Conservation (phyloP, 495 filamentous ascomycete genomes). For the Penicillium lagena region DNA sequence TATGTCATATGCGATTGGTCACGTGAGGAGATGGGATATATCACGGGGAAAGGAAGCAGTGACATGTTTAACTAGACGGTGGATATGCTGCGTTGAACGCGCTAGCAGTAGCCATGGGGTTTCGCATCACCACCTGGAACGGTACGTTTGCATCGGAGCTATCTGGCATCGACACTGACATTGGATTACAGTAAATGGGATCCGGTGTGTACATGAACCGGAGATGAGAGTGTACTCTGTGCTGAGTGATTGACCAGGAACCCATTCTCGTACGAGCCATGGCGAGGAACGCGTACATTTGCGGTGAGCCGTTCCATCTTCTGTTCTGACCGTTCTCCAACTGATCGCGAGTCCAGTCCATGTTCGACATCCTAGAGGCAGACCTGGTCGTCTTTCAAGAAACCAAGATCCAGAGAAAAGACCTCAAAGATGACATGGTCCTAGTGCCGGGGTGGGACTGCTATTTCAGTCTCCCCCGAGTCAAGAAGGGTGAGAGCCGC, state of each 20-base stretch:
- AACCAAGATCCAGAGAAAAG: conserved; percentile 92
- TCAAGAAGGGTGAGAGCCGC: conserved; percentile 68
- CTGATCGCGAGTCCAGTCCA: conserved; percentile 44
- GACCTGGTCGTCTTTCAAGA: conserved; percentile 96
- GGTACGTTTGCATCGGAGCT: conserved; percentile 38
- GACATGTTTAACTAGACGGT: not conserved
- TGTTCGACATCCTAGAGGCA: conserved; percentile 91
- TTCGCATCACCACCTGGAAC: conserved; percentile 90
- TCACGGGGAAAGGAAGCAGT: too few species aligned
- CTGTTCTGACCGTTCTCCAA: not conserved
- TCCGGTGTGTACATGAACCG: conserved; percentile 51
- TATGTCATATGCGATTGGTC: too few species aligned
- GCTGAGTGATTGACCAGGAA: conserved; percentile 48
- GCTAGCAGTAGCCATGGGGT: conserved; percentile 47
- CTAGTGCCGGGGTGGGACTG: conserved; percentile 94
- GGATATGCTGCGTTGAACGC: conserved; percentile 11
- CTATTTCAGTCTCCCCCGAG: conserved; percentile 83
- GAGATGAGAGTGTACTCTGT: not conserved
- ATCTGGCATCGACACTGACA: not conserved
- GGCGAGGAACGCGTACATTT: conserved; percentile 81
- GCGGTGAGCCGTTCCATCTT: conserved; percentile 40
- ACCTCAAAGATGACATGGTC: conserved; percentile 93
- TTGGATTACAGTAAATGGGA: conserved; percentile 73
- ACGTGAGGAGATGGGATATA: too few species aligned
- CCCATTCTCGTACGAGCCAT: conserved; percentile 93